Evolutionary conservation across 1,284 basidiomycete genomes (phyloP), one percentile per base, ranked within the genome.

Genomic region (Xanthoconium separans): DNA sequence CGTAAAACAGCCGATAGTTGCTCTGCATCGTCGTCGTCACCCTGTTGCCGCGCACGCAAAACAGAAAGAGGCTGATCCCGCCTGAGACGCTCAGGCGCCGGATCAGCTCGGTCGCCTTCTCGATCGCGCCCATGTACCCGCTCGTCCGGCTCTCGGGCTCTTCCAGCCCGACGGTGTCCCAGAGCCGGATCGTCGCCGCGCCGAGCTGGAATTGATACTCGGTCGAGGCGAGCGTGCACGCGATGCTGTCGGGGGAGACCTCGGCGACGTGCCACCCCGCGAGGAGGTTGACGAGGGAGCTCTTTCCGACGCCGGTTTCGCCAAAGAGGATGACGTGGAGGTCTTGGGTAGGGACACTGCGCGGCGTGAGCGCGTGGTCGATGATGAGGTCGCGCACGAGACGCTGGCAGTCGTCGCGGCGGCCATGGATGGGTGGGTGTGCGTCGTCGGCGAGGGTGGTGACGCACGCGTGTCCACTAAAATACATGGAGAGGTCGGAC

Each of bases 31-130:
- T 65, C 13, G 64, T 62, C 10, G 63, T 65, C 50, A 77, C 66
- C 50, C 70, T 60, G 3, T 61, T 55, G 1, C 67, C 70, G 24
- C 72, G 66, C 11, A 76, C 62, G 54, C 69, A 71, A 49, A 70
- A 76, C 18, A 76, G 53, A 30, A 75, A 65, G 34, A 75, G 72
- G 46, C 61, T 68, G 46, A 75, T 57, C 5, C 73, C 72, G 8
- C 61, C 70, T 10, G 54, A 54, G 11, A 37, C 44, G 1, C 62
- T 55, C 37, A 77, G 47, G 4, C 55, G 59, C 11, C 47, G 56
- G 20, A 77, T 58, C 27, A 77, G 59, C 16, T 61, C 50, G 22
- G 64, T 67, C 29, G 75, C 67, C 37, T 65, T 60, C 16, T 65
- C 61, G 37, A 77, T 65, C 6, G 71, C 68, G 1, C 68, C 51